Evolutionary conservation across 2,329 filamentous ascomycete genomes (phyloP), one percentile per base, ranked within the genome.

Genomic region (Nigrospora oryzae): DNA sequence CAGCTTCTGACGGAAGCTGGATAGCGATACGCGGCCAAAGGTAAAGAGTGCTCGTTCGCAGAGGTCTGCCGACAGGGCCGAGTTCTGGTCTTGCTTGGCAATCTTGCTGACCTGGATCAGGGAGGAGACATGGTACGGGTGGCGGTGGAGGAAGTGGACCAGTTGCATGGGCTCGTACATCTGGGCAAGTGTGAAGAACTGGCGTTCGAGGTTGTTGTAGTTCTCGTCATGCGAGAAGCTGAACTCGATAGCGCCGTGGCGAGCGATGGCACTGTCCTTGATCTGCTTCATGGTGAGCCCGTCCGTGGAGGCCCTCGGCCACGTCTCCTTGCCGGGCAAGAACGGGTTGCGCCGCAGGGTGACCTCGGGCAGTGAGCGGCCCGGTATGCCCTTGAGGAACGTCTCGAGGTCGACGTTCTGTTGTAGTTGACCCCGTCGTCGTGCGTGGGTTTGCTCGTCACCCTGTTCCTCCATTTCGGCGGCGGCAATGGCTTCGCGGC

Each of bases 21-120:
- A 91, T 48, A 93, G 83, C 0, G 89, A 82, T 4, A 89, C 86
- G 34, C 91, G 80, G n/a, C 91, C 93, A 60, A 97, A 91, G 0
- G 87, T 86, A 67, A 96, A 97, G 6, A 98, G 75, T 0, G 91
- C 90, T 38, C 93, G 79, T 66, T 97, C 91, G 44, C 94, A 80
- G 2, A 97, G 76, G 56, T 97, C 90, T 4, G 88, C 84, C 0
- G 91, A 83, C 4, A 93, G 78, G 1, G 90, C 81, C 61, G 89
- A 84, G 59, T 97, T 93, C 43, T 89, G 81, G 59, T 96, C 89
- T 53, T 95, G 86, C 61, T 93, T 91, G 12, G 89, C 89, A 41
- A 97, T 86, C 60, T 89, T 88, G 49, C 88, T 94, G 28, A 95
- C 89, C 61, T 96, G 90, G 17, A 97, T 81, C n/a, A 97, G 76